Base-by-base conservation (phyloP, 805 yeast genomes). In the Ogataea trehalophila region DNA sequence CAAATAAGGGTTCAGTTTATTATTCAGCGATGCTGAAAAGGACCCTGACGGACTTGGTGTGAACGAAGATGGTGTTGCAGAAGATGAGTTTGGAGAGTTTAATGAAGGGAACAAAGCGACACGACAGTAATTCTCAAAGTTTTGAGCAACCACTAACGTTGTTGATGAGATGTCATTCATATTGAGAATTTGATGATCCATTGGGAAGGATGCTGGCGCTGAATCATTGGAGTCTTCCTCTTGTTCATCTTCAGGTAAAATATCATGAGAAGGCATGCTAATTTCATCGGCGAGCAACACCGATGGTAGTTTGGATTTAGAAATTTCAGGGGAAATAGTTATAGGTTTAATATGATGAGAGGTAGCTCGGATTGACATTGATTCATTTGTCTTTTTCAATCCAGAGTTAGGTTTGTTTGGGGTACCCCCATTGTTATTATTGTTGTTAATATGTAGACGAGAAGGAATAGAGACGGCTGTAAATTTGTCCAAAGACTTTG, bases 51-150 rank as follows among this genome's bases (percentile, higher is more conserved):
- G 11, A 18, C 20, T 43, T 9, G 53, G 39, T 1, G 55, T n/a
- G 5, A 39, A 26, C 31, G 11, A 26, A 26, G 31, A 9, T 26
- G 7, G 31, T 26, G 9, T 11, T 9, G 9, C 2, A 26, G 31
- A 33, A 6, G 44, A 16, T 20, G 51, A 20, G 26, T 41, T 23
- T 18, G 47, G 23, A 23, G 33, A 33, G 39, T 46, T 37, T 9
- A 50, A 46, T 3, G 60, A 50, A 11, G 68, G 60, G 45, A 61
- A 61, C 47, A 69, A 49, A 38, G 62, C 59, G 22, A 61, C 46
- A 22, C 57, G 58, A 43, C 72, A 69, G 47, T 60, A 70, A 47
- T 65, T 69, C 43, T 69, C 72, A 47, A 70, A 69, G 45, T 70
- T 70, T 43, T 66, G 65, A 3, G 71, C 66, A 23, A 70, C 72